These are phyloP conservation scores for Paramecium sonneborni DNA, from an alignment of 73 alveolate species.

Conservation along the genomic window DNA sequence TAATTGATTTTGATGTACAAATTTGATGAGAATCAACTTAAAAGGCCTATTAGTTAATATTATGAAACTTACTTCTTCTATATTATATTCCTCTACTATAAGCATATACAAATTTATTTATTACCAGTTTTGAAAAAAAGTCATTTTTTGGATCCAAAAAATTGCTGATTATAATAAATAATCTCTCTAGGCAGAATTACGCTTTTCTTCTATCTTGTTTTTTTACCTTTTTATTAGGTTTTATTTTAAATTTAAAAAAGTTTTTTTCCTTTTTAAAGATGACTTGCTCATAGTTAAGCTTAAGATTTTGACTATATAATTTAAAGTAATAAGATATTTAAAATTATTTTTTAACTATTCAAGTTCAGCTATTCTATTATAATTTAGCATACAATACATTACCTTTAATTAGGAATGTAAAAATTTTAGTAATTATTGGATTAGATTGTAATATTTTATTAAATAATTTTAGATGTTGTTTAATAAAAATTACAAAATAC, in stretches of 20 bases:
- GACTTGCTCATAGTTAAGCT: slow-evolving; percentile 91
- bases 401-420: slow-evolving; percentile 68
- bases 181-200: slow-evolving; percentile 66
- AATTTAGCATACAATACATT: slow-evolving; percentile 75
- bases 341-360: neutral
- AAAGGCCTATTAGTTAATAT: slow-evolving; percentile 82
- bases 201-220: slow-evolving; percentile 67
- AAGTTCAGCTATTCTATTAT: slow-evolving; percentile 69
- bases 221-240: slow-evolving; percentile 79
- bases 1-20: slow-evolving; percentile 96
- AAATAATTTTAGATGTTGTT: slow-evolving; percentile 51
- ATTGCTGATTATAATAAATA: slow-evolving; percentile 65
- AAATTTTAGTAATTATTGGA: slow-evolving; percentile 67
- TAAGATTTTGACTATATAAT: slow-evolving; percentile 84
- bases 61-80: slow-evolving; percentile 77
- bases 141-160: slow-evolving; percentile 70
- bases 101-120: slow-evolving; percentile 82
- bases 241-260: slow-evolving; percentile 77
- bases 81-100: slow-evolving; percentile 75
- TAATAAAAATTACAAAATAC: slow-evolving; percentile 15
- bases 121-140: slow-evolving; percentile 81
- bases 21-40: slow-evolving; percentile 89
- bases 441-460: slow-evolving; percentile 45
- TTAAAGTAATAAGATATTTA: slow-evolving; percentile 66
- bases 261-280: slow-evolving; percentile 88